Conservation (phyloP, 2,329 filamentous ascomycete genomes). For the Calonectria leucothoes region DNA sequence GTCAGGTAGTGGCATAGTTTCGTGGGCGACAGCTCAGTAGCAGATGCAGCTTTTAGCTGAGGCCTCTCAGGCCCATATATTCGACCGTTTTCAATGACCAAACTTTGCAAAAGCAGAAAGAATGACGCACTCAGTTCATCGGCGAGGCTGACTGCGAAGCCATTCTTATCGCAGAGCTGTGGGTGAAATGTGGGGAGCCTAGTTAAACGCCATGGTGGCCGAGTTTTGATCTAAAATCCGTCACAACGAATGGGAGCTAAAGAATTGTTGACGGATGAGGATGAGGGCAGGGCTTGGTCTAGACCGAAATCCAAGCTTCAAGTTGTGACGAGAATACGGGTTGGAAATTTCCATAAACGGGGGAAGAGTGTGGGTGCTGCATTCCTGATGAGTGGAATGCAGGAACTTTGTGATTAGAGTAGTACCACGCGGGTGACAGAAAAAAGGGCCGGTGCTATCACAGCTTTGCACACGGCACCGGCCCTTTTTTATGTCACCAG, state of each 20-base stretch:
- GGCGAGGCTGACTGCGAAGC: rapidly evolving
- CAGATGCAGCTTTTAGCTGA: background rate
- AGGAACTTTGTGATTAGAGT: background rate
- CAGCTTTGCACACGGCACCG: too few relatives aligned
- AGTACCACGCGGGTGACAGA: too few relatives aligned
- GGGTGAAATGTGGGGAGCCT: background rate
- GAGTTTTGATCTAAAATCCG: background rate
- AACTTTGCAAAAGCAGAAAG: background rate
- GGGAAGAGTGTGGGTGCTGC: background rate
- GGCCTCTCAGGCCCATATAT: background rate
- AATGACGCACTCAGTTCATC: background rate
- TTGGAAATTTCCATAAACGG: background rate
- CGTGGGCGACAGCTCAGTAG: too few relatives aligned
- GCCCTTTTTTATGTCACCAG: too few relatives aligned
- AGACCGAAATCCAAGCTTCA: background rate
- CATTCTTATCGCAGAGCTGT: background rate
- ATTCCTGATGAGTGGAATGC: background rate
- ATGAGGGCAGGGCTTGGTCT: too few relatives aligned
- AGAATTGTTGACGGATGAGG: background rate
- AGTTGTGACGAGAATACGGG: background rate
- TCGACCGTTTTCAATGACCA: background rate
- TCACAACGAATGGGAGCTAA: background rate
- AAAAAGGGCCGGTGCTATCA: too few relatives aligned
- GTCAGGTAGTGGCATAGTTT: too few relatives aligned
- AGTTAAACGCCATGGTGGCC: background rate